Evolutionary conservation across 1,284 basidiomycete genomes (phyloP), one percentile per base, ranked within the genome.

Genomic region (Volvariella volvacea): DNA sequence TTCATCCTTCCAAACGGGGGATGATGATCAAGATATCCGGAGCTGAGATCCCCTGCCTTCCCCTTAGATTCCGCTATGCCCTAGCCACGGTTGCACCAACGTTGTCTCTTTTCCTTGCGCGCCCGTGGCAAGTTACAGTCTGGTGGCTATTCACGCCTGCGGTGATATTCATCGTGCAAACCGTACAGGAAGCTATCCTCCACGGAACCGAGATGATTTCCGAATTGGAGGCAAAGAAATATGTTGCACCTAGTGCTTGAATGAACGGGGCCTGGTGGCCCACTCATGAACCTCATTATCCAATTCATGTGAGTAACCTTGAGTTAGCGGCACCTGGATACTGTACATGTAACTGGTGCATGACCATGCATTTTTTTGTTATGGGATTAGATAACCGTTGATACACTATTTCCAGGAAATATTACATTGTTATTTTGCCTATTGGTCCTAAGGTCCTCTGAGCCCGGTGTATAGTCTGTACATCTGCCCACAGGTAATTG

Each of bases 171-270:
- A 53, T 74, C 22, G 63, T 70, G 2, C 69, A 77, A 45, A 63
- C 59, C 1, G 65, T 73, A 21, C 64, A 70, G 45, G 60, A 62
- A 20, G 65, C 71, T 44, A 68, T 77, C 37, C 52, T 57, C 37
- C 61, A 64, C 40, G 69, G 69, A 7, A 65, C 71, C 50, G 60
- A 68, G 48, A 67, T 66, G 28, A 66, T 83, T n/a, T 60, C 62
- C 2, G 64, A 68, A 39, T 57, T 83, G 28, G 74, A 81, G 53
- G 60, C 58, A n/a, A 60, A 80, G 58, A 71, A 64, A 52, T 83
- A 83, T 49, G 52, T 53, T 7, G 71, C 76, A 8, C 70, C 67
- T 30, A 74, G 79, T 1, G 77, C 79, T 43, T 81, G n/a, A 58
- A 66, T 4, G 3, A 20, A 20, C 25, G 2, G 14, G 30, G 30